These are phyloP conservation scores for Prasinococcaceae sp. DNA, from an alignment of 139 green algal species.

Conservation along the genomic window DNA sequence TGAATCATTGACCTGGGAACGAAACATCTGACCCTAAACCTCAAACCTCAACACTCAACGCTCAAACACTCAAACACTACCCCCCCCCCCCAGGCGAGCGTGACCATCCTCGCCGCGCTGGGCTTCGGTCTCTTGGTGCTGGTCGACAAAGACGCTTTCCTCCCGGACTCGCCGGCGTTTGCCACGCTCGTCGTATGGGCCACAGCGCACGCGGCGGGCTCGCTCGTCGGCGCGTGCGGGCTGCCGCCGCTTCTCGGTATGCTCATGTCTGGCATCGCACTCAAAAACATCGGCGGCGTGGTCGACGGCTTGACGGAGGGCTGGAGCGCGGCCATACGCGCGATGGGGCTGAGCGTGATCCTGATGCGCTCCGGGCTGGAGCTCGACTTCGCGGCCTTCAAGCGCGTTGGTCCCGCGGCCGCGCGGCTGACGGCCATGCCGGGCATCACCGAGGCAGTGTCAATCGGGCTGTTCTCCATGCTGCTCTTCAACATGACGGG, in stretches of 20 bases:
- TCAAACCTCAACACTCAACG: too few relatives aligned
- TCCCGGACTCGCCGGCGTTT: neutral
- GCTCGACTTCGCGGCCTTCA: constrained; percentile 50
- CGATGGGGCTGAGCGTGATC: constrained; percentile 54
- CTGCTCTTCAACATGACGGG: constrained; percentile 34
- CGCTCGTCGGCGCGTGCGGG: constrained; percentile 15
- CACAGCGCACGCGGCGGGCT: neutral
- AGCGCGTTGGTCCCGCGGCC: constrained; percentile 19
- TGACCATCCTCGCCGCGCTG: too few relatives aligned
- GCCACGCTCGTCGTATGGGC: constrained; percentile 5
- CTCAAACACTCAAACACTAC: too few relatives aligned
- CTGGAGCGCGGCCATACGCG: constrained; percentile 51
- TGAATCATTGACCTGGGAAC: too few relatives aligned
- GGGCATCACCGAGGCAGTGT: constrained; percentile 49
- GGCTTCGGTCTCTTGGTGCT: neutral
- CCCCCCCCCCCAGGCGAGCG: too few relatives aligned
- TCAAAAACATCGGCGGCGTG: constrained; percentile 41
- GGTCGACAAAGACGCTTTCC: neutral
- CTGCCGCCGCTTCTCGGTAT: constrained; percentile 53
- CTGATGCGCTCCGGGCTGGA: constrained; percentile 67
- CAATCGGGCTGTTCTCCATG: constrained; percentile 36
- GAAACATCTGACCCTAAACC: too few relatives aligned
- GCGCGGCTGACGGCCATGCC: constrained; percentile 35
- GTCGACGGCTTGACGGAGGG: constrained; percentile 31
- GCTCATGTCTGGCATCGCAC: constrained; percentile 43